Evolutionary conservation across 768 basidiomycete species (phyloP).

Genomic region (Brasilioporus rufonigricans): DNA sequence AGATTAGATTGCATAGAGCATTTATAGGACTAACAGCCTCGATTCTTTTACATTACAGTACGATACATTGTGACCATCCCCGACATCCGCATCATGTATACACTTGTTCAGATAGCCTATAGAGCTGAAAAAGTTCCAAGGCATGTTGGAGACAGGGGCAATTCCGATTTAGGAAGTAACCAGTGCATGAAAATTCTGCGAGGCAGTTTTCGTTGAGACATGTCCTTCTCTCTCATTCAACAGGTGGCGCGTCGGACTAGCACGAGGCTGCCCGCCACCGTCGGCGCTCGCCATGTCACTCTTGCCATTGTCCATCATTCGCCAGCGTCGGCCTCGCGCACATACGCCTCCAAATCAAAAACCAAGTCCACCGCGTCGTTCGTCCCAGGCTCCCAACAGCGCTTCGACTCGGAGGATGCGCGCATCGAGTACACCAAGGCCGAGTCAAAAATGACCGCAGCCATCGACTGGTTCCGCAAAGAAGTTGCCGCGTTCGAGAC

Average conservation of each 20-base stretch:
- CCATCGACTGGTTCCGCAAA: conserved; percentile 74
- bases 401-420: conserved; percentile 51
- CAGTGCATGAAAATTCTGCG: background rate
- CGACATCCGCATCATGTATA: too few relatives aligned
- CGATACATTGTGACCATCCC: too few relatives aligned
- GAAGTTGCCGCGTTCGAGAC: conserved; percentile 72
- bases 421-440: conserved; percentile 61
- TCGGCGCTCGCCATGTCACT: background rate
- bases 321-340: conserved; percentile 7
- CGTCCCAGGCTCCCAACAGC: conserved; percentile 66
- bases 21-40: background rate
- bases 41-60: background rate
- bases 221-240: conserved; percentile 9
- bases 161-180: background rate
- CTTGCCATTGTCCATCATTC: background rate
- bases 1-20: background rate
- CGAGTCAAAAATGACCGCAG: conserved; percentile 59
- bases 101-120: too few relatives aligned
- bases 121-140: too few relatives aligned
- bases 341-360: conserved; percentile 31
- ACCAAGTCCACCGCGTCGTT: conserved; percentile 54
- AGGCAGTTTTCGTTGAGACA: background rate
- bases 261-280: background rate
- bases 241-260: conserved; percentile 3
- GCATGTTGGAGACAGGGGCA: conserved; percentile 6